Evolutionary conservation across 1,284 basidiomycete species (phyloP).

Genomic region (Ustilago hordei): DNA sequence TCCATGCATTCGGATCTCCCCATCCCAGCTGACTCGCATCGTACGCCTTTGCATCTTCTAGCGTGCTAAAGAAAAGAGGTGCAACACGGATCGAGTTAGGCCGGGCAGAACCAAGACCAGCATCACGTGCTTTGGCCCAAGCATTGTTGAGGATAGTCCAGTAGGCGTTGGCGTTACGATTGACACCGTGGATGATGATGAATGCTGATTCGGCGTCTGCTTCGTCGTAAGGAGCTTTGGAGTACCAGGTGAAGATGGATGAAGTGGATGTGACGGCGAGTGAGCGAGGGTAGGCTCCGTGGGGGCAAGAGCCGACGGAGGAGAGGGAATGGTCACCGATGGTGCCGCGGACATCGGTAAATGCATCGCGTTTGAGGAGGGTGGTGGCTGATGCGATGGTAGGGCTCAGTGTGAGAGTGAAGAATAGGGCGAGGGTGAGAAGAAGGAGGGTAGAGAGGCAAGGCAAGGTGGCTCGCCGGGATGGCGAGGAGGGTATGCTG

Average conservation of each 20-base stretch:
- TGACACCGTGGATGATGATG: constrained; percentile 59
- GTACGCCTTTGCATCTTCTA: constrained; percentile 32
- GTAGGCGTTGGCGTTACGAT: constrained; percentile 55
- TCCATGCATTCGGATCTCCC: constrained; percentile 60
- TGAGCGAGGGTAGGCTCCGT: constrained; percentile 32
- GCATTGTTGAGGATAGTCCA: constrained; percentile 48
- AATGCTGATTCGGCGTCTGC: constrained; percentile 46
- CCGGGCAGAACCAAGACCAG: constrained; percentile 17
- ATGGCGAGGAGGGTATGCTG: background rate
- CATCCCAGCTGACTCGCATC: constrained; percentile 41
- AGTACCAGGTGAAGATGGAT: constrained; percentile 52
- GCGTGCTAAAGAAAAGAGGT: constrained; percentile 57
- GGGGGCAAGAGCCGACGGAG: constrained; percentile 13
- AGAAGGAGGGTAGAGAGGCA: constrained; percentile 6
- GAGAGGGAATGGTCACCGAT: constrained; percentile 15
- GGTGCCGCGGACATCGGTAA: constrained; percentile 35
- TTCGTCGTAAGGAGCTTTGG: constrained; percentile 44
- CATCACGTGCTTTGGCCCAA: constrained; percentile 28
- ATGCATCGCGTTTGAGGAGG: constrained; percentile 24
- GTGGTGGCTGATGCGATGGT: background rate
- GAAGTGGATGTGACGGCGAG: constrained; percentile 13
- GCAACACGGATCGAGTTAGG: constrained; percentile 54
- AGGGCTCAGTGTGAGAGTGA: background rate
- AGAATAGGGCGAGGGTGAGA: constrained; percentile 5
- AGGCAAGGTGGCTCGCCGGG: background rate